phyloP scores from a whole-genome alignment of 495 filamentous ascomycete genomes.

The Penicillium cosmopolitanum region DNA sequence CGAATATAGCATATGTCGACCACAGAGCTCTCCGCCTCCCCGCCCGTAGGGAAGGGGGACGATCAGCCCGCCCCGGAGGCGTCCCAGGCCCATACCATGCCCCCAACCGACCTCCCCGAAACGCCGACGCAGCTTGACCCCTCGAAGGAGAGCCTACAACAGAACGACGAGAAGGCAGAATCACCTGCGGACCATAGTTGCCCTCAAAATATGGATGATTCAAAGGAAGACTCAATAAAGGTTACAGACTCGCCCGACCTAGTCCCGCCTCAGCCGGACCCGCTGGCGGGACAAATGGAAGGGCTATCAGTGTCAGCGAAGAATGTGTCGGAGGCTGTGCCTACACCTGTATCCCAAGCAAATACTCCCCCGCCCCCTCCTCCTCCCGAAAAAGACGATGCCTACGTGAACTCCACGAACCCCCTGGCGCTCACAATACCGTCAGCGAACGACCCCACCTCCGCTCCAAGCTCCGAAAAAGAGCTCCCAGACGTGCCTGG shows the following conservation, averaged over 20 bases:
- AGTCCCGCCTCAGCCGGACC: constrained; percentile 25
- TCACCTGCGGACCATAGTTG: constrained; percentile 8
- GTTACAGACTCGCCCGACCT: constrained; percentile 15
- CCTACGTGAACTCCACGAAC: constrained; percentile 69
- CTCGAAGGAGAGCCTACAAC: constrained; percentile 16
- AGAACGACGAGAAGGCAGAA: constrained; percentile 24
- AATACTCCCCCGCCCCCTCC: constrained; percentile 43
- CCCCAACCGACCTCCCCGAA: constrained; percentile 23
- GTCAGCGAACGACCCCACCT: constrained; percentile 47
- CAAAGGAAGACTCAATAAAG: constrained; percentile 10
- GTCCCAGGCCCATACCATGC: constrained; percentile 12
- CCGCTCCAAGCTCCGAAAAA: constrained; percentile 46
- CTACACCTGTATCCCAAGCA: constrained; percentile 15
- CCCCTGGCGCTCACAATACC: constrained; percentile 61
- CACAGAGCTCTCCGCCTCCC: constrained; percentile 30
- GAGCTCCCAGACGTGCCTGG: constrained; percentile 61
- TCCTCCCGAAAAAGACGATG: constrained; percentile 51
- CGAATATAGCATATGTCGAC: constrained; percentile 45
- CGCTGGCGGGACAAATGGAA: constrained; percentile 38
- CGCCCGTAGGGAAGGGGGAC: constrained; percentile 34
- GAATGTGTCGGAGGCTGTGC: constrained; percentile 21
- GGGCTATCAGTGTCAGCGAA: constrained; percentile 38
- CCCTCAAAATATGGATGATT: constrained; percentile 5
- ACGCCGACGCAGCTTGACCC: constrained; percentile 24
- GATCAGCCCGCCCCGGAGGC: constrained; percentile 23